Percentiles rank a stretch among this genome's conserved stretches.
Evolutionary conservation across 2,329 filamentous ascomycete species (phyloP).

Genomic region (Huntiella decipiens): DNA sequence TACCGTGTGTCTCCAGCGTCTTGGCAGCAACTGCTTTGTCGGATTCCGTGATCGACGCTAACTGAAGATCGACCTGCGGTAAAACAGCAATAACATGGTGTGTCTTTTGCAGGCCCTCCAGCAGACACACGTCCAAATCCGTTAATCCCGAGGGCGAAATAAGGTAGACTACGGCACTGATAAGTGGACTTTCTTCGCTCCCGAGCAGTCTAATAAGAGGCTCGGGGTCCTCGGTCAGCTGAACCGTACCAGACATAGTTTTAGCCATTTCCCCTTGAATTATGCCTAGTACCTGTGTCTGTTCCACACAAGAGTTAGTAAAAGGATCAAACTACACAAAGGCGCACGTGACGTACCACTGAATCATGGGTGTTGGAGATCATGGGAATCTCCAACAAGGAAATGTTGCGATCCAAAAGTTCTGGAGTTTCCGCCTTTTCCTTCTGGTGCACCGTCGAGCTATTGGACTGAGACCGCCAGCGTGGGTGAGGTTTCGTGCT

Average conservation of each 20-base stretch:
- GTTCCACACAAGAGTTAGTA: too few species aligned
- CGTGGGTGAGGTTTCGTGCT: constrained; percentile 70
- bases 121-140: constrained; percentile 46
- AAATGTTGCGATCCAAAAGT: constrained; percentile 77
- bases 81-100: constrained; percentile 78
- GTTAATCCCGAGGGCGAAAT: constrained; percentile 46
- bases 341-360: too few species aligned
- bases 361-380: not conserved
- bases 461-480: constrained; percentile 73
- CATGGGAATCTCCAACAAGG: constrained; percentile 70
- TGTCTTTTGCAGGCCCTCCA: constrained; percentile 47
- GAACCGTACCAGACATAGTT: too few species aligned
- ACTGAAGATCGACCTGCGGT: constrained; percentile 14
- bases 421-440: constrained; percentile 37
- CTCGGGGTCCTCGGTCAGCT: constrained; percentile 27
- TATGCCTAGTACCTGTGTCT: too few species aligned
- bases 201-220: constrained; percentile 54
- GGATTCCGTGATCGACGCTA: not conserved
- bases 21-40: not conserved
- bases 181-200: constrained; percentile 62
- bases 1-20: constrained; percentile 31
- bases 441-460: constrained; percentile 25
- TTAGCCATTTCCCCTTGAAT: too few species aligned
- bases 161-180: constrained; percentile 74
- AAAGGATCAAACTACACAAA: too few species aligned